Evolutionary conservation across 805 yeast genomes (phyloP).

Genomic region (Metschnikowia lachancei): DNA sequence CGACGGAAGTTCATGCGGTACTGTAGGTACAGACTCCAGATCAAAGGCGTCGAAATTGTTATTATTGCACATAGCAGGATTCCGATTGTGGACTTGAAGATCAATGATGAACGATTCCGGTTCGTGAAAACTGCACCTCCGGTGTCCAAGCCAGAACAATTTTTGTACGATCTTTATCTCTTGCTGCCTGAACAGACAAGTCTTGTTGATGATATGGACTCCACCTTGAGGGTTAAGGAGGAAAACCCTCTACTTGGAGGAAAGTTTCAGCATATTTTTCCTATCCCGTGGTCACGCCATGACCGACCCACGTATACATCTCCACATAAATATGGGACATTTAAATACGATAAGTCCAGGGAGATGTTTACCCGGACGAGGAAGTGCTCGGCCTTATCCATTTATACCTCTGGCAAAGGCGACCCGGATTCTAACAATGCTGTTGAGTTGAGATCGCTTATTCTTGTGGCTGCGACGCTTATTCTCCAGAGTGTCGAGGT

Average conservation of each 20-base stretch:
- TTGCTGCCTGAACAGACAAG: slow-evolving; percentile 10
- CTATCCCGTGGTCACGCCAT: neutral
- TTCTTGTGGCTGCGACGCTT: slow-evolving; percentile 7
- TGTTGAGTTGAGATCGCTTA: slow-evolving; percentile 8
- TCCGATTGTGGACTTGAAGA: slow-evolving; percentile 14
- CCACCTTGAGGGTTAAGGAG: slow-evolving; percentile 10
- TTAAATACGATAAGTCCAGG: slow-evolving; percentile 9
- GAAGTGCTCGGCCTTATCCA: slow-evolving; percentile 7
- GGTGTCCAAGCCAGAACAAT: slow-evolving; percentile 1
- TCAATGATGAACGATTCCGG: slow-evolving; percentile 11
- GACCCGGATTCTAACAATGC: slow-evolving; percentile 10
- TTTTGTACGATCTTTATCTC: slow-evolving; percentile 13
- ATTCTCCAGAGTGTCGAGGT: slow-evolving; percentile 14
- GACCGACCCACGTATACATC: slow-evolving; percentile 10
- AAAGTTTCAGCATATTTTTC: slow-evolving; percentile 4
- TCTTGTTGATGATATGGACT: slow-evolving; percentile 13
- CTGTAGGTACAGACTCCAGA: slow-evolving; percentile 12
- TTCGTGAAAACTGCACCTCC: slow-evolving; percentile 9
- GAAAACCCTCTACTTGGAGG: slow-evolving; percentile 13
- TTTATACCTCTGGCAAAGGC: slow-evolving; percentile 7
- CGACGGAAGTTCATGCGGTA: slow-evolving; percentile 11
- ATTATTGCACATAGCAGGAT: slow-evolving; percentile 12
- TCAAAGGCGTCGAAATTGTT: slow-evolving; percentile 9
- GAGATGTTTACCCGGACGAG: slow-evolving; percentile 15
- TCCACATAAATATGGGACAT: slow-evolving; percentile 9